A percentile compares a stretch with the other conserved stretches of the same genome.
These are phyloP conservation scores for Trichosporon faecale DNA, from an alignment of 1,284 basidiomycete species.

Conservation along the genomic window DNA sequence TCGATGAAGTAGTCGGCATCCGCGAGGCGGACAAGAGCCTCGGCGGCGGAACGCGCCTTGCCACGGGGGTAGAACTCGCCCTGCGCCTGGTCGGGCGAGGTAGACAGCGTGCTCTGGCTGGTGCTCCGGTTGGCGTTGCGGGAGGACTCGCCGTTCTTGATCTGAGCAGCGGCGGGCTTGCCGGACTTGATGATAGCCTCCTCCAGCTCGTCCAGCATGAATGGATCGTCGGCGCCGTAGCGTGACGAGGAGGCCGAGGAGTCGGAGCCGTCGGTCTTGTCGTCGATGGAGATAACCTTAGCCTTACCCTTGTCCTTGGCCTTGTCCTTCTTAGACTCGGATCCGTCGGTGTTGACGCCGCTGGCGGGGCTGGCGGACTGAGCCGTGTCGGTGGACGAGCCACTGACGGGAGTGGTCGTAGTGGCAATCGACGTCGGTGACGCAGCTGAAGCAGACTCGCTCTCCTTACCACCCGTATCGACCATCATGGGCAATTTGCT, in stretches of 20 bases:
- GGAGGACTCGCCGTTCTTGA: no score
- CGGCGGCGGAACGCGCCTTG: neutral
- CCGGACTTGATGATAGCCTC: no score
- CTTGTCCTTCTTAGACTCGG: neutral
- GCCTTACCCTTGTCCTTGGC: neutral
- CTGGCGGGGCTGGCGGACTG: neutral
- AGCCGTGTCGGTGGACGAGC: no score
- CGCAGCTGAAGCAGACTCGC: no score
- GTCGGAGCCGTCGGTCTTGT: neutral
- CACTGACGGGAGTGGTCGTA: no score
- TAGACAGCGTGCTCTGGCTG: neutral
- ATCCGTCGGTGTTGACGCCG: neutral
- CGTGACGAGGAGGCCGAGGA: no score
- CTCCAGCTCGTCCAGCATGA: neutral
- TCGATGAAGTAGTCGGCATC: neutral
- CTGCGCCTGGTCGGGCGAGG: neutral
- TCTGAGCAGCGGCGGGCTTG: no score
- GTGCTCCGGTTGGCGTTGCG: no score
- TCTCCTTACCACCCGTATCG: no score
- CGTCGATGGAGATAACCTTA: neutral
- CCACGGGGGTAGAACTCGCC: neutral
- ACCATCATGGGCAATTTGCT: no score
- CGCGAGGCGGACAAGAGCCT: neutral
- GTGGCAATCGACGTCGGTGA: no score
- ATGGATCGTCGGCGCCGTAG: neutral